Conservation (phyloP, 495 filamentous ascomycete genomes). For the Schizothecium vesticola region DNA sequence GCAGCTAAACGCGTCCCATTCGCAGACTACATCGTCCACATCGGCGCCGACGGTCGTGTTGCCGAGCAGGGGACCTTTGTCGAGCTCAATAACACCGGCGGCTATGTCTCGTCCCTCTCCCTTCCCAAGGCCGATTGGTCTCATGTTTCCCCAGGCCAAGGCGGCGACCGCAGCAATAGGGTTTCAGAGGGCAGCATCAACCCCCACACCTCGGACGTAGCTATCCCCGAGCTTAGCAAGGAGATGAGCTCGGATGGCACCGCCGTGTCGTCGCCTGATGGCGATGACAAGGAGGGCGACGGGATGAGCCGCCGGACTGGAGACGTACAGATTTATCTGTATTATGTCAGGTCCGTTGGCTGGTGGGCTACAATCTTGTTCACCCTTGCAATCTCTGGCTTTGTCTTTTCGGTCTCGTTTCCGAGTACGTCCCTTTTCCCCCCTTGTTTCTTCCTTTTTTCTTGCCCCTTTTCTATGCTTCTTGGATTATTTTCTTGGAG, state of each 20-base stretch:
- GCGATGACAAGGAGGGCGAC: background rate
- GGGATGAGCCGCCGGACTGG: slow-evolving; percentile 36
- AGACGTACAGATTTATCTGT: slow-evolving; percentile 51
- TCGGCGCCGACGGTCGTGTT: slow-evolving; percentile 43
- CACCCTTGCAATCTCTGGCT: slow-evolving; percentile 24
- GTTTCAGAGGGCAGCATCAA: background rate
- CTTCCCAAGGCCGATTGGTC: slow-evolving; percentile 19
- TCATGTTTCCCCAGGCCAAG: background rate
- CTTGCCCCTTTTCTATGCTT: background rate
- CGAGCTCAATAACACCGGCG: slow-evolving; percentile 17
- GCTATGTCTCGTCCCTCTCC: slow-evolving; percentile 21
- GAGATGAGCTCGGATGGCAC: background rate
- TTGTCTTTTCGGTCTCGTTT: slow-evolving; percentile 25
- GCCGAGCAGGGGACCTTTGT: slow-evolving; percentile 44
- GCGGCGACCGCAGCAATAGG: background rate
- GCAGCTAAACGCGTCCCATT: slow-evolving; percentile 34
- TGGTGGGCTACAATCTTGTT: slow-evolving; percentile 43
- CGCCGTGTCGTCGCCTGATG: background rate
- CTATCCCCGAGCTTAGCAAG: background rate
- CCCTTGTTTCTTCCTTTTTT: too few species aligned
- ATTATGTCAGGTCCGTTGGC: slow-evolving; percentile 50
- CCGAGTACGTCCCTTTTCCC: slow-evolving; percentile 19
- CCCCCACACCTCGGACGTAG: too few species aligned
- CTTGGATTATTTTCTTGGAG: background rate
- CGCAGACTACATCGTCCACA: slow-evolving; percentile 47